A percentile compares a stretch with the other conserved stretches of the same genome.
Evolutionary conservation across 176 grass and related monocot species (phyloP).

Genomic region (Chloris gayana): DNA sequence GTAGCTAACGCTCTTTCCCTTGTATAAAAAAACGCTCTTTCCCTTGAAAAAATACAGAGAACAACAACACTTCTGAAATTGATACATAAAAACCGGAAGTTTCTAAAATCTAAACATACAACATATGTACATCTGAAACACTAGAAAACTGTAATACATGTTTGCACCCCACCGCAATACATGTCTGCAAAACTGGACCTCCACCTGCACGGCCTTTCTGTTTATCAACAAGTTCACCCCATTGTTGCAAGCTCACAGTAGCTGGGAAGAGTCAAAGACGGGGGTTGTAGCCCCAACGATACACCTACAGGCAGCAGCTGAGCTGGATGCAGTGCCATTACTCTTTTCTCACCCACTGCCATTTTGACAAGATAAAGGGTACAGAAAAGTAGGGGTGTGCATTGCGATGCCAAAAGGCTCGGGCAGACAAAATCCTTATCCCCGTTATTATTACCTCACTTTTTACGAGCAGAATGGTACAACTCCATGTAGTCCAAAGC

Average conservation of each 20-base stretch:
- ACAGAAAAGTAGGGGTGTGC: neutral
- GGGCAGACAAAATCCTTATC: constrained; percentile 6
- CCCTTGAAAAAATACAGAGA: neutral
- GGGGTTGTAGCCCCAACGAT: no score
- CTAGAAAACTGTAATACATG: constrained; percentile 3
- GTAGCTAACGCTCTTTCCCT: neutral
- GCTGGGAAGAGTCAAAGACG: no score
- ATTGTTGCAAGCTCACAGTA: neutral
- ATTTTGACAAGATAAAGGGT: constrained; percentile 2
- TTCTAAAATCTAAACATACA: constrained; percentile 10
- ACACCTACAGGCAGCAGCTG: neutral
- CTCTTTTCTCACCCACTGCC: constrained; percentile 6
- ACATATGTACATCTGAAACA: constrained; percentile 38
- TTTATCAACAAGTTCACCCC: neutral
- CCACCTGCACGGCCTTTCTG: neutral
- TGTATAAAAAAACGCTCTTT: no score
- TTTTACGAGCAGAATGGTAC: constrained; percentile 78
- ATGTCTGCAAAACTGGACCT: constrained; percentile 10
- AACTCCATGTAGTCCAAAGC: constrained; percentile 89
- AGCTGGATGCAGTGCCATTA: neutral
- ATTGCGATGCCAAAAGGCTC: constrained; percentile 20
- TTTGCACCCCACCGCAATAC: neutral
- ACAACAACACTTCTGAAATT: neutral
- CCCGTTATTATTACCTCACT: neutral
- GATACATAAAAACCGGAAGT: neutral